Base-by-base conservation (phyloP, 768 basidiomycete species). In the Coprinopsis sp. region DNA sequence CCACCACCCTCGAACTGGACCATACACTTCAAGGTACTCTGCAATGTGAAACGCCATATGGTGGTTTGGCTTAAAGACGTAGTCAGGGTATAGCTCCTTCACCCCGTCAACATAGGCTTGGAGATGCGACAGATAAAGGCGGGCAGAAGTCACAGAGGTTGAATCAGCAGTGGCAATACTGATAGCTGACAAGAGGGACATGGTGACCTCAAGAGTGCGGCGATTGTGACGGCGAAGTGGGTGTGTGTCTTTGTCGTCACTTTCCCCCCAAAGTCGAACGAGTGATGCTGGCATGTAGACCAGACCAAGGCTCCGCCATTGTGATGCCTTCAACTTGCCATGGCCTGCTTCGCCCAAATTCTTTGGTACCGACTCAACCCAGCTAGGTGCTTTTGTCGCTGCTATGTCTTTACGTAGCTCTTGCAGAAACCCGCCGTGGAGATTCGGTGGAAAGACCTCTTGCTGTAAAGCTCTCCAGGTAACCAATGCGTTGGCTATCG, bases 1-100 rank as follows among this genome's bases (percentile, higher is more conserved):
- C 44, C 64, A 56, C 69, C 69, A 73, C 6, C 55, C 51, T 37
- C 64, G 67, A 11, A 58, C 57, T 3, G 71, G 69, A 0, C 72
- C 68, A 54, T 61, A 69, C 0, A 52, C 44, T 1, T 33, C 38
- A 2, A 76, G 52, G 33, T 57, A 58, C 21, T 65, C 48, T 1
- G 47, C 51, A 14, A 72, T 44, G 52, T 76, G 73, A 23, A 77
- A 50, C 0, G 67, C 50, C 21, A 70, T 48, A 46, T 74, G 74
- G 10, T 73, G 66, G 37, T 70, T 71, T 2, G 67, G 61, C 3
- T 49, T 38, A 14, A 70, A 46, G 0, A 30, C 40, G 11, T 56
- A 55, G 8, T 58, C 51, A 2, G 62, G 66, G 45, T 61, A 73
- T 1, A 74, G 56, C 0, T 48, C 31, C 4, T 56, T 50, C 2